Evolutionary conservation across 2,329 filamentous ascomycete species (phyloP), one percentile per base, ranked within the genome.

Genomic region (Cercospora berteroae): DNA sequence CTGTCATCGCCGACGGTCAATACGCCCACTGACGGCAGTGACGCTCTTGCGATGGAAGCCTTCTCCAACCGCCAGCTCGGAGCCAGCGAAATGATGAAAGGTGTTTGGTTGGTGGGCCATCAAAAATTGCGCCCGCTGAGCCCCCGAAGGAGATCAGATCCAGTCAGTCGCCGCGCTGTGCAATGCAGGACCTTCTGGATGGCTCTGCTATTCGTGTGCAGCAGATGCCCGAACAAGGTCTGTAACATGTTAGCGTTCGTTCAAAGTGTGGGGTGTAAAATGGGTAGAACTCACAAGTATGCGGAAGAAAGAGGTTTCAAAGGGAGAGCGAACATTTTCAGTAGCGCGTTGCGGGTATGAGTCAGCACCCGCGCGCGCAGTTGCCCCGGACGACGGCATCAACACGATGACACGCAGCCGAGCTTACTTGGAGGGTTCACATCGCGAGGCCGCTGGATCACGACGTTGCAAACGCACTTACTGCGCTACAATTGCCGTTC

Each of bases 131-230:
- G 33, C 62, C 52, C 25, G 42, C 55, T 42, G 20, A 42, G 62
- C 62, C 62, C 62, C 50, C 62, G 62, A 64, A 64, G 62, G 62
- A 64, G 62, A 64, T 42, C 23, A 42, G 55, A 58, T 58, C 33
- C 62, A 64, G 62, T 58, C 18, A 18, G 20, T 25, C 52, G 20
- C 62, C 62, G 55, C 62, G 62, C 62, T 27, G 62, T 64, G 62
- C 62, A 64, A 64, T 64, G 62, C 55, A 64, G 62, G 52, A 25
- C 20, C 23, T 56, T 56, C 20, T 56, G 27, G 20, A 56, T 56
- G 52, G 52, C 52, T 56, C 52, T 56, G 52, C 8, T 25, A 27
- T 56, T 56, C 52, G 2, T 56, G 52, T 56, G 25, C 52, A 25
- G 4, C 52, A 56, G 52, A 56, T 56, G 52, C 52, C 52, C 27